Evolutionary conservation across 345 rosid species (phyloP).

Genomic region (Brassica rapa): DNA sequence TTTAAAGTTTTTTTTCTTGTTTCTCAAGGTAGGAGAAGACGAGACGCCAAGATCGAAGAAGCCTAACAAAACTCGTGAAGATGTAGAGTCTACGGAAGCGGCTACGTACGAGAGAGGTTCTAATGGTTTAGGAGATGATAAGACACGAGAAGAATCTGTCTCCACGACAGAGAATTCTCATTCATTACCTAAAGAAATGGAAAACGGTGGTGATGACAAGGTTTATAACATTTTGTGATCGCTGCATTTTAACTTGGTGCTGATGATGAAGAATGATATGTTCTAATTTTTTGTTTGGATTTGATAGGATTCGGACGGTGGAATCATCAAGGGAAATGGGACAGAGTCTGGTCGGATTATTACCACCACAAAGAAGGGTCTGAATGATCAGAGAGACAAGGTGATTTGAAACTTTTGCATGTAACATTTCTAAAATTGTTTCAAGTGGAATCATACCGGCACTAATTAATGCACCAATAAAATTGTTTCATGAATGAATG

Average conservation of each 20-base stretch:
- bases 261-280: background rate
- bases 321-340: conserved; percentile 55
- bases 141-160: conserved; percentile 44
- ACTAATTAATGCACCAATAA: too few species aligned
- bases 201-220: conserved; percentile 60
- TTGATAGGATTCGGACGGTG: conserved; percentile 24
- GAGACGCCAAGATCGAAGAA: conserved; percentile 63
- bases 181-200: conserved; percentile 65
- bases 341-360: conserved; percentile 93
- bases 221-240: background rate
- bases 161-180: conserved; percentile 44
- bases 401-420: conserved; percentile 23
- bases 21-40: conserved; percentile 62
- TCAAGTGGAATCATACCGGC: too few species aligned
- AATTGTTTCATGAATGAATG: too few species aligned
- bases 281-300: background rate
- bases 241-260: background rate
- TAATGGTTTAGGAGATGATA: background rate
- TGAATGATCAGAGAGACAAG: conserved; percentile 83
- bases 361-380: conserved; percentile 79
- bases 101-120: conserved; percentile 1
- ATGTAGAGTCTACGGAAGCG: conserved; percentile 17
- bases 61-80: conserved; percentile 55
- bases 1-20: background rate
- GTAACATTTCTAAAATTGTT: background rate